Percentiles rank a stretch among this genome's conserved stretches.
Evolutionary conservation across 2,329 filamentous ascomycete species (phyloP).

Genomic region (Diaporthe ilicicola): DNA sequence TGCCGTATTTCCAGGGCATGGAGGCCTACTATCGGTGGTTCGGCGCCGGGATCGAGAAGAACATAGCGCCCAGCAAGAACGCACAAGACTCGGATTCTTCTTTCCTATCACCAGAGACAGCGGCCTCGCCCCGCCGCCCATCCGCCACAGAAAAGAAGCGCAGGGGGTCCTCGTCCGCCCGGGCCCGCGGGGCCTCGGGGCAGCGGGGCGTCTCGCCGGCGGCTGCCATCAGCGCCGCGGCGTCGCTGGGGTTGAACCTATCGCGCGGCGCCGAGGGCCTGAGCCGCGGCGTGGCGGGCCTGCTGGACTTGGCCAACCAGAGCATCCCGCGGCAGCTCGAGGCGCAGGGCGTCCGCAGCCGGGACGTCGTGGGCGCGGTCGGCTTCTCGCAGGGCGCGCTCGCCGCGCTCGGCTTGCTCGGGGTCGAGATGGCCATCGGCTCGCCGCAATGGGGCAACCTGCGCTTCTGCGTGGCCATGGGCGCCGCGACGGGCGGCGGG

Average conservation of each 20-base stretch:
- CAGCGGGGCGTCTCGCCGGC: constrained; percentile 33
- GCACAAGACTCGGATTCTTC: background rate
- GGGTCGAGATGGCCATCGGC: constrained; percentile 32
- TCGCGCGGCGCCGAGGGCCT: constrained; percentile 2
- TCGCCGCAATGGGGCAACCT: constrained; percentile 10
- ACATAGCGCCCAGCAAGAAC: background rate
- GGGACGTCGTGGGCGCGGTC: constrained; percentile 42
- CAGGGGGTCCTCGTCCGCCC: constrained; percentile 8
- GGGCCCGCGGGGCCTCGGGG: constrained; percentile 13
- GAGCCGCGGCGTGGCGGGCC: background rate
- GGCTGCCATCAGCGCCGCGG: constrained; percentile 32
- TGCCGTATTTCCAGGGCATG: constrained; percentile 45
- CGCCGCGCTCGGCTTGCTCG: constrained; percentile 32
- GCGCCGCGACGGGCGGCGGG: constrained; percentile 17
- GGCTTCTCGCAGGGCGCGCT: constrained; percentile 47
- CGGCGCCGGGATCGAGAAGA: constrained; percentile 29
- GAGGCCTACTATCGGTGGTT: constrained; percentile 48
- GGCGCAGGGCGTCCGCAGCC: constrained; percentile 13
- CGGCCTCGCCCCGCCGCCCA: background rate
- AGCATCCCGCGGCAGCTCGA: constrained; percentile 9
- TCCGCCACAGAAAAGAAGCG: background rate
- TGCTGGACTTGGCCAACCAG: constrained; percentile 15
- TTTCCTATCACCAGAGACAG: background rate
- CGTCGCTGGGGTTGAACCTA: background rate
- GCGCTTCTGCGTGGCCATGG: constrained; percentile 14